Conservation (phyloP, 805 yeast species). For the Kuraishia molischiana region DNA sequence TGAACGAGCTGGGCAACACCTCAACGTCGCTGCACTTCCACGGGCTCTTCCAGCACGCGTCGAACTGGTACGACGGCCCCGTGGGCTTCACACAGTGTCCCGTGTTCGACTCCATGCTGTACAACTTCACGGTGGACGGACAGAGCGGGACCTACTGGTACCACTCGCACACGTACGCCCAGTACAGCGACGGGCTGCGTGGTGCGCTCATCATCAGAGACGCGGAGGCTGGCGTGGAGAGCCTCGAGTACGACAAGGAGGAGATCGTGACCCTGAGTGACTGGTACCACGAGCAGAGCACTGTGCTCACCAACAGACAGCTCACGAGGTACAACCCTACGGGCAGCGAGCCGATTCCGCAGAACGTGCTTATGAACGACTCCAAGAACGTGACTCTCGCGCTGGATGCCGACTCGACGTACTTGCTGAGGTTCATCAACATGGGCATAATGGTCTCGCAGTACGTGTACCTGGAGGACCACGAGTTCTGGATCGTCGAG, state of each 20-base stretch:
- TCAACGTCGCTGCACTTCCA: conserved; percentile 88
- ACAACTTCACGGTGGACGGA: conserved; percentile 78
- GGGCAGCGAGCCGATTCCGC: conserved; percentile 97
- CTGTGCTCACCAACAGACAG: conserved; percentile 44
- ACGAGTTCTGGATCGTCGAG: conserved; percentile 77
- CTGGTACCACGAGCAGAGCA: conserved; percentile 72
- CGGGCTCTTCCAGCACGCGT: conserved; percentile 77
- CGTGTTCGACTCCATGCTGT: conserved; percentile 66
- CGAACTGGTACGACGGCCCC: conserved; percentile 86
- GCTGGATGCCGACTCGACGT: conserved; percentile 80
- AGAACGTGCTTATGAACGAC: conserved; percentile 69
- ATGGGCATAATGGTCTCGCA: conserved; percentile 90
- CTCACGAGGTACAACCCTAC: conserved; percentile 78
- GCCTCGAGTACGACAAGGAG: conserved; percentile 41
- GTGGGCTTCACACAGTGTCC: conserved; percentile 87
- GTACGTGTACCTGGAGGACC: conserved; percentile 82
- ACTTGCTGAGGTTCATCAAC: conserved; percentile 71
- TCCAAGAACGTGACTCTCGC: conserved; percentile 67
- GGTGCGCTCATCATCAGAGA: conserved; percentile 69
- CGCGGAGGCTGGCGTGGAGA: conserved; percentile 36
- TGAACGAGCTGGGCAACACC: conserved; percentile 60
- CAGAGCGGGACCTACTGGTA: conserved; percentile 96
- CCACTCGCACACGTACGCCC: conserved; percentile 87
- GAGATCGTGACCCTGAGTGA: conserved; percentile 55
- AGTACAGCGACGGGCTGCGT: conserved; percentile 91